Base-by-base conservation (phyloP, 2,329 filamentous ascomycete species). In the Scedosporium apiospermum region DNA sequence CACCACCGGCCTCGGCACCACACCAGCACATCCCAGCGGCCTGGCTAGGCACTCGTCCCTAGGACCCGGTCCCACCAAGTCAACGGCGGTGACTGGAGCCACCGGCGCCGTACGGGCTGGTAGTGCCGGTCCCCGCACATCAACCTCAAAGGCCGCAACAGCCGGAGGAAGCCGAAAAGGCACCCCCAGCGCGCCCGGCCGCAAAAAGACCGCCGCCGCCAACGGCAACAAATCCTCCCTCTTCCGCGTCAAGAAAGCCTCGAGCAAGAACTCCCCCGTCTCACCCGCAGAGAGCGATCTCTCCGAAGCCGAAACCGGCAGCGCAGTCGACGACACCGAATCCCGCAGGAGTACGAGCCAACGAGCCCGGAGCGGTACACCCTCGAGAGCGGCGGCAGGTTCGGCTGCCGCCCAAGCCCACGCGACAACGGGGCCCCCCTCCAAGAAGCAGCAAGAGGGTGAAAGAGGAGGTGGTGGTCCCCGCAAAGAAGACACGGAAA, bases 41-140 rank as follows among this genome's bases (percentile, higher is more conserved):
- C 75, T 88, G 10, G 85, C 84, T 6, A 78, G 85, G 14, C 85
- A 88, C 69, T 80, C 85, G 1, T 88, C 85, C 1, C 76, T 86
- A 3, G 85, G 84, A 0, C 85, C 85, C 0, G 83, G 84, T 30
- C 87, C 84, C 3, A 83, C 85, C 9, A 87, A 87, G 70, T 77
- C 64, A 58, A 71, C 57, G 65, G 67, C 65, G 66, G 65, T 62
- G 62, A 67, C 68, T 46, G 71, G 68, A 6, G 64, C 74, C 16
- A 76, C 76, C 38, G 69, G 71, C 57, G 70, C 75, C 16, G 72
- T 72, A 18, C 75, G 80, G 65, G 80, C 85, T 38, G 85, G 84
- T 9, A 88, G 85, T 68, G 83, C 82, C 5, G 85, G 84, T 0
- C 85, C 85, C 1, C 78, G 84, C 51, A 77, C 80, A 1, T 74